These are phyloP conservation scores for Boletus rufocinnamomeus DNA, from an alignment of 768 basidiomycete genomes.

Conservation along the genomic window DNA sequence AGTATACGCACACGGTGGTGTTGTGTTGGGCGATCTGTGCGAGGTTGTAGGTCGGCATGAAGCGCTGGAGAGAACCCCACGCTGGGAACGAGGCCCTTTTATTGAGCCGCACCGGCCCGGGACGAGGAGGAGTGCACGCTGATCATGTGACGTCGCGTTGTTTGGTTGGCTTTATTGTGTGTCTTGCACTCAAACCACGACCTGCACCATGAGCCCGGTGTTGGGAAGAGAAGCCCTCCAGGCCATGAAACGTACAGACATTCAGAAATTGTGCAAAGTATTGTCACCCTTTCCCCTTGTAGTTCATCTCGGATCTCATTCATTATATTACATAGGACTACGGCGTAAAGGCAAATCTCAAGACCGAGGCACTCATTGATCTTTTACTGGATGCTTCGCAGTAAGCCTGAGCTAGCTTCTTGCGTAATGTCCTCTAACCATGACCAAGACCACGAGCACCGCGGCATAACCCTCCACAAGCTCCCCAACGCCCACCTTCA, in stretches of 20 bases:
- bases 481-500: conserved; percentile 34
- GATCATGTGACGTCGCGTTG: conserved; percentile 52
- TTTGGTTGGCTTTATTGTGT: conserved; percentile 46
- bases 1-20: conserved; percentile 44
- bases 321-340: conserved; percentile 53
- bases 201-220: conserved; percentile 43
- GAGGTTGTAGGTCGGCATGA: conserved; percentile 46
- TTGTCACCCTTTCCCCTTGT: conserved; percentile 16
- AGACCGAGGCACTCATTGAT: conserved; percentile 77
- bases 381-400: conserved; percentile 58
- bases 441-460: conserved; percentile 28
- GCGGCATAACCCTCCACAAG: conserved; percentile 22
- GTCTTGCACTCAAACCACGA: conserved; percentile 49
- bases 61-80: not conserved
- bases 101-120: not conserved
- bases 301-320: conserved; percentile 15
- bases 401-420: conserved; percentile 39
- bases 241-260: conserved; percentile 52
- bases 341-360: conserved; percentile 81
- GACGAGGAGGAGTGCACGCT: conserved; percentile 7
- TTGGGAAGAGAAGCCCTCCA: conserved; percentile 47
- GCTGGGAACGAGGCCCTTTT: not conserved
- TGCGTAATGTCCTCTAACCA: conserved; percentile 38
- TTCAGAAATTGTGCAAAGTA: conserved; percentile 69
- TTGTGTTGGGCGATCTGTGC: conserved; percentile 64